Conservation (phyloP, 192 early-diverging fungal genomes). For the Podila horticola region DNA sequence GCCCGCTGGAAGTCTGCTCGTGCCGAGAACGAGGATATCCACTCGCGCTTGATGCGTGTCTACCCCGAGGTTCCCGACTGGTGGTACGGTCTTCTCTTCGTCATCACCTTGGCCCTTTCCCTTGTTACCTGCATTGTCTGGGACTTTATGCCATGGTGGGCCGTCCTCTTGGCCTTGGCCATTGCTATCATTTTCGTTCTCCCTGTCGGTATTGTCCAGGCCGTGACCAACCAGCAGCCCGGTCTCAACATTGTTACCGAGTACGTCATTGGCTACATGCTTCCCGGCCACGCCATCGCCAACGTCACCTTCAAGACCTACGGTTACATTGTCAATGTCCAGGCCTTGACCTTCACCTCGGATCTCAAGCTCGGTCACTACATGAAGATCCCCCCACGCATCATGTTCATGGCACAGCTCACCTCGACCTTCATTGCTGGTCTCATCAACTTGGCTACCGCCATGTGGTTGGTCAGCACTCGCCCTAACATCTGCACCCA, state of each 20-base stretch:
- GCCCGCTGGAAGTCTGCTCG: slow-evolving; percentile 52
- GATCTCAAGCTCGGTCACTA: slow-evolving; percentile 83
- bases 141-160: slow-evolving; percentile 78
- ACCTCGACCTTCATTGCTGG: slow-evolving; percentile 63
- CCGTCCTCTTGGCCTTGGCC: slow-evolving; percentile 64
- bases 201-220: slow-evolving; percentile 84
- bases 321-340: slow-evolving; percentile 76
- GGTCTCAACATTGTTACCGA: slow-evolving; percentile 88
- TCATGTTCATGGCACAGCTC: slow-evolving; percentile 67
- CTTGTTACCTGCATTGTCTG: slow-evolving; percentile 58
- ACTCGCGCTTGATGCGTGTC: no score
- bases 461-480: slow-evolving; percentile 51
- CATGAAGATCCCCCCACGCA: slow-evolving; percentile 69
- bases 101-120: no score
- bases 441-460: slow-evolving; percentile 58
- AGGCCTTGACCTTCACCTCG: slow-evolving; percentile 71
- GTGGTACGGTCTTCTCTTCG: no score
- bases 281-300: slow-evolving; percentile 80
- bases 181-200: slow-evolving; percentile 71
- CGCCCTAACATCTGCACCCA: slow-evolving; percentile 51
- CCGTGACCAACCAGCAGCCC: slow-evolving; percentile 81
- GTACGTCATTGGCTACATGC: slow-evolving; percentile 80
- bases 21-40: no score
- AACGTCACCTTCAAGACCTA: slow-evolving; percentile 87
- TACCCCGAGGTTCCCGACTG: no score